Evolutionary conservation across 208 protist species (phyloP).

Genomic region (Sergeia podlipaevii): DNA sequence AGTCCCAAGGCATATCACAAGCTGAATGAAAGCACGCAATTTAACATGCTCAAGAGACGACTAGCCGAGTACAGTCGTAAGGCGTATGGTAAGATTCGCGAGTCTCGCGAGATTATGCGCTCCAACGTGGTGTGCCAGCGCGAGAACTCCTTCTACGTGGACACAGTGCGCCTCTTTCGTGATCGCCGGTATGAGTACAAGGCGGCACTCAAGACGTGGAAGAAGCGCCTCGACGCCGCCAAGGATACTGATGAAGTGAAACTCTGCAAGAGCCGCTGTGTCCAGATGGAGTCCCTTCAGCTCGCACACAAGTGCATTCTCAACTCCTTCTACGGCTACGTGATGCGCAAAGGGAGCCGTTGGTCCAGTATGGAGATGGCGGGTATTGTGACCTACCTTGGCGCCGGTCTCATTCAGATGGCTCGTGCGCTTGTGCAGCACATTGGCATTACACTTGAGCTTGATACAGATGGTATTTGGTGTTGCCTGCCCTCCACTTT

Average conservation of each 20-base stretch:
- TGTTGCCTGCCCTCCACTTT: constrained; percentile 98
- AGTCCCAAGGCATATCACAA: constrained; percentile 80
- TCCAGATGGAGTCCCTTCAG: constrained; percentile 99
- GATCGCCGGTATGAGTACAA: constrained; percentile 99
- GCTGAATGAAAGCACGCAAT: constrained; percentile 89
- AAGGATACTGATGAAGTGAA: constrained; percentile 85
- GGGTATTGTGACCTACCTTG: constrained; percentile 97
- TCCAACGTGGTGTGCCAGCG: constrained; percentile 98
- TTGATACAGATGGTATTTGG: constrained; percentile 99
- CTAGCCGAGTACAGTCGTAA: constrained; percentile 96
- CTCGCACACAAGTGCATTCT: constrained; percentile 99
- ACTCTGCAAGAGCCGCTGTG: constrained; percentile 88
- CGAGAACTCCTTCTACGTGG: constrained; percentile 99
- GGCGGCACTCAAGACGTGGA: constrained; percentile 95
- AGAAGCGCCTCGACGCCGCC: constrained; percentile 85
- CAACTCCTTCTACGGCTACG: constrained; percentile 99
- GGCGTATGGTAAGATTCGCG: constrained; percentile 97
- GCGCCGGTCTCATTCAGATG: constrained; percentile 99
- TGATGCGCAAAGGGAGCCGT: constrained; percentile 98
- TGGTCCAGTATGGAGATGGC: constrained; percentile 99
- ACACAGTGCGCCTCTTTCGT: constrained; percentile 99
- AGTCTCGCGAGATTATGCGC: constrained; percentile 87
- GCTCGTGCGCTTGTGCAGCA: constrained; percentile 96
- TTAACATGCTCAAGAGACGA: constrained; percentile 93
- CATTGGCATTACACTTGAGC: constrained; percentile 98